These are phyloP conservation scores for Ophiosphaerella korrae DNA, from an alignment of 2,329 filamentous ascomycete genomes.

Conservation along the genomic window DNA sequence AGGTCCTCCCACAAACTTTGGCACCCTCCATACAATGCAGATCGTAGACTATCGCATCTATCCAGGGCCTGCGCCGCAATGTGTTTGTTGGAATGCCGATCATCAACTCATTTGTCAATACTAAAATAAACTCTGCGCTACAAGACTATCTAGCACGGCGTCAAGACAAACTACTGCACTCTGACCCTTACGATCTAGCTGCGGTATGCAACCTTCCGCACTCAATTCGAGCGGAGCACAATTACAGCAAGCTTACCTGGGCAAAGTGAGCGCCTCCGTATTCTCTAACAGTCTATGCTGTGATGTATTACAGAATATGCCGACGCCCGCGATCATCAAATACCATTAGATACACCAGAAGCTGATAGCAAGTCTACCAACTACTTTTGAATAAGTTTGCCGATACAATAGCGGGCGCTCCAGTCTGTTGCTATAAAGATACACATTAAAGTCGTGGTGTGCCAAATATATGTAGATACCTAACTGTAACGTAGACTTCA, in stretches of 20 bases:
- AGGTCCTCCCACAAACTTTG: background rate
- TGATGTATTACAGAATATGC: too few species aligned
- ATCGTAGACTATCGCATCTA: background rate
- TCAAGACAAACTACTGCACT: slow-evolving; percentile 11
- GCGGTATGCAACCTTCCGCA: slow-evolving; percentile 3
- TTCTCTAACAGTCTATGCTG: background rate
- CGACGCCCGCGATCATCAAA: too few species aligned
- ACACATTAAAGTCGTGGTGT: too few species aligned
- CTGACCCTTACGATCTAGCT: background rate
- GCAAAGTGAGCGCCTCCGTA: background rate
- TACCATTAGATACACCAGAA: too few species aligned
- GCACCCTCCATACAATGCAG: background rate
- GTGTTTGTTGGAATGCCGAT: background rate
- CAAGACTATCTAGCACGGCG: slow-evolving; percentile 3
- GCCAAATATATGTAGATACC: too few species aligned
- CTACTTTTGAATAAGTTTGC: too few species aligned
- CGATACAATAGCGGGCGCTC: too few species aligned
- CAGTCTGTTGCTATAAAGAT: too few species aligned
- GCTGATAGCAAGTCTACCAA: too few species aligned
- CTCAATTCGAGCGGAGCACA: background rate
- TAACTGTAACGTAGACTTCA: too few species aligned
- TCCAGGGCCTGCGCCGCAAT: background rate
- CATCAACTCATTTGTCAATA: background rate
- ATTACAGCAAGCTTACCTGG: background rate
- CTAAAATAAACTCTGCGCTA: slow-evolving; percentile 11